Conservation (phyloP, 1,284 basidiomycete genomes). For the Marasmius oreades region DNA sequence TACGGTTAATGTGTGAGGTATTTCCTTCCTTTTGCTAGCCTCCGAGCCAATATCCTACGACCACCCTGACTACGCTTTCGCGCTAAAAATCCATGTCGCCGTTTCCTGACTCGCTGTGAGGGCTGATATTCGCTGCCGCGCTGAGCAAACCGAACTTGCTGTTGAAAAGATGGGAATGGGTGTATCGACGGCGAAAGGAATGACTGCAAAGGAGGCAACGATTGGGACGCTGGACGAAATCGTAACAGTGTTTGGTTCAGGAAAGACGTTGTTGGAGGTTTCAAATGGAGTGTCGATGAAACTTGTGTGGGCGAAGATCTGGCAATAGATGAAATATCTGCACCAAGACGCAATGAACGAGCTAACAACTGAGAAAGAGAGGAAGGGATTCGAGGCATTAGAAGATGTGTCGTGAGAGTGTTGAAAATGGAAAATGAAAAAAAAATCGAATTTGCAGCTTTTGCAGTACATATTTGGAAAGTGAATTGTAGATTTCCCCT, state of each 20-base stretch:
- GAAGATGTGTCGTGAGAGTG: neutral
- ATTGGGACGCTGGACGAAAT: neutral
- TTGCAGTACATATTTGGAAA: neutral
- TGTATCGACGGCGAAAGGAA: neutral
- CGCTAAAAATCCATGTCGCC: constrained; percentile 1
- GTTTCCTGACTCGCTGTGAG: constrained; percentile 1
- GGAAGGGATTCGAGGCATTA: neutral
- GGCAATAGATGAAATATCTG: neutral
- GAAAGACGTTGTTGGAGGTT: neutral
- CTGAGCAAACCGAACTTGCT: neutral
- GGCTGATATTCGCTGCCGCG: constrained; percentile 1
- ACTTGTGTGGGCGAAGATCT: too few species aligned
- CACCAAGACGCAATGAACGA: neutral
- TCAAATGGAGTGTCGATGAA: neutral
- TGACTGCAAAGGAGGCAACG: neutral
- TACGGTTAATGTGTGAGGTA: neutral
- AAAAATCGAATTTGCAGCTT: neutral
- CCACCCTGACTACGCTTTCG: neutral
- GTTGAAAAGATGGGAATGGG: neutral
- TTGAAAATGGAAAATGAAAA: neutral
- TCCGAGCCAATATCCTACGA: constrained; percentile 1
- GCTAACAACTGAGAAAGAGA: neutral
- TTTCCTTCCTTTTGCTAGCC: neutral
- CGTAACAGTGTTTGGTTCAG: neutral
- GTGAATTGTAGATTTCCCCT: neutral